Conservation (phyloP, 176 grass and related monocot species). For the Raddia guianensis region DNA sequence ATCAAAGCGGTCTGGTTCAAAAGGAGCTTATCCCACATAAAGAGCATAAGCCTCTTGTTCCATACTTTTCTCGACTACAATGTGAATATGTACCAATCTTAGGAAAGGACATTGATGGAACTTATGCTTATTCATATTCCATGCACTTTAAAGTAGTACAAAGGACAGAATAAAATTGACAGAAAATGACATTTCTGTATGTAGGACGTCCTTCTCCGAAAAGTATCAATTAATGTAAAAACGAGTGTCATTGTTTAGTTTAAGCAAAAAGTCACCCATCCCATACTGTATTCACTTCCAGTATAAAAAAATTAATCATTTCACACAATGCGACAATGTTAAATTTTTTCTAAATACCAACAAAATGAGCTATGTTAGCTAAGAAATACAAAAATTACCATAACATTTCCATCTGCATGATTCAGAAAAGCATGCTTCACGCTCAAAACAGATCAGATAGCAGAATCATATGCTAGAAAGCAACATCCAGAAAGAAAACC, state of each 20-base stretch:
- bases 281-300: constrained; percentile 24
- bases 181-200: constrained; percentile 50
- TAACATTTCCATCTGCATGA: constrained; percentile 21
- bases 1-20: constrained; percentile 55
- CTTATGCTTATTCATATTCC: constrained; percentile 73
- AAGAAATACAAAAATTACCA: constrained; percentile 23
- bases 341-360: constrained; percentile 27
- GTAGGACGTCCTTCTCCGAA: constrained; percentile 40
- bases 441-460: constrained; percentile 41
- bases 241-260: constrained; percentile 19
- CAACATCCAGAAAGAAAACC: constrained; percentile 35
- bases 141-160: constrained; percentile 65
- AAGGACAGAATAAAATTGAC: constrained; percentile 52
- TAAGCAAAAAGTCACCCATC: constrained; percentile 30
- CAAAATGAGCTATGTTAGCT: constrained; percentile 6
- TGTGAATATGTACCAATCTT: constrained; percentile 92
- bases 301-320: constrained; percentile 11
- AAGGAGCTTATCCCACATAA: constrained; percentile 55
- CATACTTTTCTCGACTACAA: constrained; percentile 48
- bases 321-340: constrained; percentile 10
- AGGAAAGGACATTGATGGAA: constrained; percentile 73
- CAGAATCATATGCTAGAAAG: constrained; percentile 49
- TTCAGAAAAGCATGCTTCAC: constrained; percentile 39
- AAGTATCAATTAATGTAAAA: constrained; percentile 41
- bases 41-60: constrained; percentile 44